Evolutionary conservation across 139 green algal species (phyloP), one percentile per base, ranked within the genome.

Genomic region (Spirogloea muscicola): DNA sequence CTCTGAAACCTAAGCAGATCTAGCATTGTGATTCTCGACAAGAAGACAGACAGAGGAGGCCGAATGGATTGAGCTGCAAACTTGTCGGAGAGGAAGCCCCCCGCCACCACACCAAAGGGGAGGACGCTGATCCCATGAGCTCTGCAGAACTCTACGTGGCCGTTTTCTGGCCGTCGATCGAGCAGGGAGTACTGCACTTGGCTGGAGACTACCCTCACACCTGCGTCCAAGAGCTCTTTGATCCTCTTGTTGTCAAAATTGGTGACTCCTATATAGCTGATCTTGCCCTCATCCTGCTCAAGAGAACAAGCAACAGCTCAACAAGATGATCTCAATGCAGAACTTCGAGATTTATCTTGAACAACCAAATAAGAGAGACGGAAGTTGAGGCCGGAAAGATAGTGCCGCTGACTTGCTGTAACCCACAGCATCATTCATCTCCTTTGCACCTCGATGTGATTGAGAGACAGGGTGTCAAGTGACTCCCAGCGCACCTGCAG

Each of bases 121-220:
- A 95, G 74, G 68, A 96, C 68, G 55, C 62, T 49, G 58, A 94
- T 90, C 59, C 72, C 78, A 39, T 88, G 69, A 2, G 80, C 58
- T 10, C 38, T 16, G 82, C 88, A 95, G 72, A 85, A 93, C 2
- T 76, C 46, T 1, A 70, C 72, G 87, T 93, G 94, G 74, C 66
- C 81, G 67, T 89, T 88, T 39, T 89, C 84, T 1, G 86, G 85
- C 2, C 90, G 81, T 27, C 82, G 77, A 82, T 96, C 91, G 27
- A 96, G 78, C 69, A 96, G 82, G n/a, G 83, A 90, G 71, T 93
- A 96, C 57, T 96, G 91, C 41, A 95, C 82, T n/a, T 73, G 64
- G 73, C 73, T 79, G 21, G 73, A 46, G 21, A 51, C 85, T 13
- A 94, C 79, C 43, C 69, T 66, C 39, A 88, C 90, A 0, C 91